Conservation (phyloP, 2,329 filamentous ascomycete species). For the Hirsutella rhossiliensis region DNA sequence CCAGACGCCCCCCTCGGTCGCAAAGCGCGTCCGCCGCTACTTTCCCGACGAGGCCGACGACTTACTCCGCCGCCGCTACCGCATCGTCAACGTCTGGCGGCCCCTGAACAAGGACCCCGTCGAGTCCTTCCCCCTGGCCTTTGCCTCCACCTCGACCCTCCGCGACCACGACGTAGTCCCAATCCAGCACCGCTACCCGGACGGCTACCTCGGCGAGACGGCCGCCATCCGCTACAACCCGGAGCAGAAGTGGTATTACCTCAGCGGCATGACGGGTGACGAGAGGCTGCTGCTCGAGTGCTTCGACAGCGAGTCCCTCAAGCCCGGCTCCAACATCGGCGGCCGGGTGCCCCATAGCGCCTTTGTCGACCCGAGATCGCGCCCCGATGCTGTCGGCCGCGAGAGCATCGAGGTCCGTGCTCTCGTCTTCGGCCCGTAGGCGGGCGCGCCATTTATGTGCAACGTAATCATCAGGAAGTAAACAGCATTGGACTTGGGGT, state of each 20-base stretch:
- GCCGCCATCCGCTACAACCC: conserved; percentile 52
- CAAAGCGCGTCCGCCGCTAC: conserved; percentile 55
- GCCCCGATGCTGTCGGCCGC: conserved; percentile 54
- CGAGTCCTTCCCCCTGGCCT: conserved; percentile 54
- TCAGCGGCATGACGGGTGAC: conserved; percentile 62
- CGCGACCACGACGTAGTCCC: conserved; percentile 52
- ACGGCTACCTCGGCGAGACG: conserved; percentile 59
- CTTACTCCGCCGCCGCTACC: conserved; percentile 60
- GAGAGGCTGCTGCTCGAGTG: conserved; percentile 71
- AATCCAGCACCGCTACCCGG: conserved; percentile 59
- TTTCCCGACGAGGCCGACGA: conserved; percentile 53
- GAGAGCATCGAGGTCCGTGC: conserved; percentile 87
- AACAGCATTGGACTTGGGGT: too few species aligned
- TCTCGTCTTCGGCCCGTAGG: conserved; percentile 60
- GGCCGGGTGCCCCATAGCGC: conserved; percentile 61
- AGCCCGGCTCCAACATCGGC: conserved; percentile 35
- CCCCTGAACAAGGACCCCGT: conserved; percentile 47
- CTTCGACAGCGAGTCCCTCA: conserved; percentile 53
- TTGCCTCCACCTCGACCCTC: conserved; percentile 53
- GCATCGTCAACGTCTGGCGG: conserved; percentile 83
- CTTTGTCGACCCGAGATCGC: conserved; percentile 64
- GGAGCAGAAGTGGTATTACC: conserved; percentile 64
- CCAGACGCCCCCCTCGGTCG: conserved; percentile 58
- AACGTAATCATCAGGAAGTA: neutral
- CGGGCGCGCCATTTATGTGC: neutral